Percentiles rank a stretch among this genome's conserved stretches.
Conservation (phyloP, 2,329 filamentous ascomycete genomes). For the Phialophora tarda region DNA sequence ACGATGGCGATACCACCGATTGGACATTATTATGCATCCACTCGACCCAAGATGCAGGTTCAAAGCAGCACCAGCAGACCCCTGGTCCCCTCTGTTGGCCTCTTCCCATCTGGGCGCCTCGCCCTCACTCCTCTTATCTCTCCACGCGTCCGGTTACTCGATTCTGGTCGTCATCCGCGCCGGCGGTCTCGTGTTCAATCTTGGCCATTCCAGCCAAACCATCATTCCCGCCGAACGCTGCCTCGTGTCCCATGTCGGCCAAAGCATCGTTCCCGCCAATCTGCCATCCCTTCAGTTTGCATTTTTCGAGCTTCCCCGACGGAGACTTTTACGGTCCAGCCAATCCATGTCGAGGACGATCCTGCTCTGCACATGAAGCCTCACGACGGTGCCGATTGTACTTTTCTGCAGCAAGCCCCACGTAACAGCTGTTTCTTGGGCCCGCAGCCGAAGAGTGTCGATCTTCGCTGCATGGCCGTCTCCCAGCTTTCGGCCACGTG, state of each 20-base stretch:
- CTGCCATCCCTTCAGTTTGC: neutral
- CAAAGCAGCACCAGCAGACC: neutral
- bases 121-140: neutral
- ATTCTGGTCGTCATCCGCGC: slow-evolving; percentile 1
- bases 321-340: neutral
- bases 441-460: neutral
- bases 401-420: neutral
- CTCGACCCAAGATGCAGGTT: neutral
- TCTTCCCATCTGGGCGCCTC: neutral
- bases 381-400: neutral
- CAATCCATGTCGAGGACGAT: neutral
- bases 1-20: neutral
- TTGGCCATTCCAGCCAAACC: neutral
- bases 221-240: neutral
- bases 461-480: neutral
- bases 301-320: neutral
- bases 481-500: neutral
- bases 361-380: neutral
- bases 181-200: neutral
- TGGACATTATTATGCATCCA: neutral
- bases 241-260: neutral
- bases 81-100: neutral
- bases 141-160: neutral
- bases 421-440: neutral
- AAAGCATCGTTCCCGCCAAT: neutral